phyloP scores from a whole-genome alignment of 441 rosid genomes.

The Erodium texanum region DNA sequence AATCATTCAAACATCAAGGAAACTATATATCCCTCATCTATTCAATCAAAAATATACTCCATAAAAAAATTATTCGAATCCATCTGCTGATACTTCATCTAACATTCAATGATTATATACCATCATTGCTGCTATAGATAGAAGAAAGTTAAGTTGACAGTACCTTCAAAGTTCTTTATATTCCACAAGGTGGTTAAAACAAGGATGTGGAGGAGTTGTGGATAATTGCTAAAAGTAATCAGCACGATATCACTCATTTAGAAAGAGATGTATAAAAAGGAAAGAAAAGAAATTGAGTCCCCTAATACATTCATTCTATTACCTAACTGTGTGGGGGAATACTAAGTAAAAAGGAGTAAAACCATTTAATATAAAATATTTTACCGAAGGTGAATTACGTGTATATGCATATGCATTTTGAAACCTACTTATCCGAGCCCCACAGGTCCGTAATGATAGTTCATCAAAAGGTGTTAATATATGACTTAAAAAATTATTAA shows the following conservation, averaged over 20 bases:
- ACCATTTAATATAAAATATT: neutral
- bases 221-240: neutral
- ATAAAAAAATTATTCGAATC: neutral
- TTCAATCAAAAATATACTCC: neutral
- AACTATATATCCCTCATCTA: neutral
- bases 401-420: neutral
- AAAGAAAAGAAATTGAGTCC: neutral
- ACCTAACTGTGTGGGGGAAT: neutral
- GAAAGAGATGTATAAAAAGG: neutral
- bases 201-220: neutral
- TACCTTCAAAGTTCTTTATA: neutral
- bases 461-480: neutral
- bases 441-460: neutral
- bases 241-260: neutral
- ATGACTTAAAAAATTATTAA: conserved; percentile 6
- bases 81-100: neutral
- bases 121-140: too few relatives aligned
- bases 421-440: conserved; percentile 4
- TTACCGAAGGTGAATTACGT: neutral
- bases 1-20: conserved; percentile 14
- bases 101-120: too few relatives aligned
- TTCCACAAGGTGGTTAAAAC: neutral
- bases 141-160: too few relatives aligned
- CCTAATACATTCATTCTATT: neutral
- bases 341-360: neutral